Conservation (phyloP, 495 filamentous ascomycete genomes). For the Polyplosphaeria fusca region DNA sequence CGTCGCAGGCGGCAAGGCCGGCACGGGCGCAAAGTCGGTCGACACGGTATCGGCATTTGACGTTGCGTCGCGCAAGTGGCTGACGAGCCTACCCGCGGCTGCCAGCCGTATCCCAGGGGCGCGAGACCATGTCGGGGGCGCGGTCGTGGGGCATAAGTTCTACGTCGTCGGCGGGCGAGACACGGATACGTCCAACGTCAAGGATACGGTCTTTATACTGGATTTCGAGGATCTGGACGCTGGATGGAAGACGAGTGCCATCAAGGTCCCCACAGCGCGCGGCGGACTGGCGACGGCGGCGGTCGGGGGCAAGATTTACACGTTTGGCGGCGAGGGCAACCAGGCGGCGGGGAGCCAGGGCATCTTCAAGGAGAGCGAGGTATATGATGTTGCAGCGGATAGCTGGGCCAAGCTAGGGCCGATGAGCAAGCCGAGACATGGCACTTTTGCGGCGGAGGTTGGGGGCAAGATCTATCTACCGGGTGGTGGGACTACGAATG, state of each 20-base stretch:
- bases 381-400: slow-evolving; percentile 39
- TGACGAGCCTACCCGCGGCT: slow-evolving; percentile 1
- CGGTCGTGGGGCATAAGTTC: slow-evolving; percentile 37
- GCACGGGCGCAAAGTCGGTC: background rate
- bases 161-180: slow-evolving; percentile 43
- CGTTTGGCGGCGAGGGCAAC: slow-evolving; percentile 48
- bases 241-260: slow-evolving; percentile 37
- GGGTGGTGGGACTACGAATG: too few species aligned
- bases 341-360: slow-evolving; percentile 9
- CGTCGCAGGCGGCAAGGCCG: too few species aligned
- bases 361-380: slow-evolving; percentile 41
- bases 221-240: slow-evolving; percentile 31
- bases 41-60: slow-evolving; percentile 41
- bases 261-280: slow-evolving; percentile 23
- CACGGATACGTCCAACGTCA: slow-evolving; percentile 16
- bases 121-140: slow-evolving; percentile 42
- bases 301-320: slow-evolving; percentile 39
- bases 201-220: slow-evolving; percentile 40
- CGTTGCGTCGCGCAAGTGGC: slow-evolving; percentile 36
- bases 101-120: slow-evolving; percentile 34
- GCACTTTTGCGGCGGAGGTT: slow-evolving; percentile 39
- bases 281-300: slow-evolving; percentile 40
- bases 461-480: slow-evolving; percentile 36
- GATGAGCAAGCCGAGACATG: slow-evolving; percentile 43
- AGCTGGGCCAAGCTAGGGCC: slow-evolving; percentile 33